These are phyloP conservation scores for Dryadomyces quercivorus DNA, from an alignment of 2,329 filamentous ascomycete genomes.

Conservation along the genomic window DNA sequence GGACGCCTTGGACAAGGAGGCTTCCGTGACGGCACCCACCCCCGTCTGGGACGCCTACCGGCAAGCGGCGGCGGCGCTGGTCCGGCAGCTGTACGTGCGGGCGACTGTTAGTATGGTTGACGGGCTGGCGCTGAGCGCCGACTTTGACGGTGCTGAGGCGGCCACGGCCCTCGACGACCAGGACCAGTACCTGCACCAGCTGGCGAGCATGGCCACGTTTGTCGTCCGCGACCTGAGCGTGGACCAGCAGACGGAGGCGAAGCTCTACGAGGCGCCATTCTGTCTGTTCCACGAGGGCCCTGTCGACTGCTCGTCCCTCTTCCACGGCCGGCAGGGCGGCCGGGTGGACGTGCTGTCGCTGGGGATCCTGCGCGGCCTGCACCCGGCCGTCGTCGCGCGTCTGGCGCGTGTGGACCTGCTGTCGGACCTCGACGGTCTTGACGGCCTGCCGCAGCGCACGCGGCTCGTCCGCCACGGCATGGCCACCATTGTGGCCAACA, in stretches of 20 bases:
- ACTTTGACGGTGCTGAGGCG: slow-evolving; percentile 10
- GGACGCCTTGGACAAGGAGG: slow-evolving; percentile 24
- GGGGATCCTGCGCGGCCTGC: slow-evolving; percentile 19
- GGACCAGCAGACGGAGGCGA: slow-evolving; percentile 15
- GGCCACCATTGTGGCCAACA: slow-evolving; percentile 13
- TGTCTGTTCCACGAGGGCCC: slow-evolving; percentile 13
- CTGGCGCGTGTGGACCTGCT: slow-evolving; percentile 11
- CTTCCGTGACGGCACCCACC: no score
- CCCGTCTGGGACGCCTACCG: slow-evolving; percentile 20
- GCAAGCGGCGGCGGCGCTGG: slow-evolving; percentile 24
- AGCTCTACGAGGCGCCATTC: slow-evolving; percentile 15
- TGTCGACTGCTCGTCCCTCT: slow-evolving; percentile 6
- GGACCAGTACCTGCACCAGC: slow-evolving; percentile 14
- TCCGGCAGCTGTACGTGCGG: slow-evolving; percentile 28
- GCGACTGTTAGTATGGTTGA: slow-evolving; percentile 16
- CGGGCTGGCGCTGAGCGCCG: slow-evolving; percentile 5
- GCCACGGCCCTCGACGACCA: slow-evolving; percentile 3
- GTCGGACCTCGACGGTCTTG: slow-evolving; percentile 7
- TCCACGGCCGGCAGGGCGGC: slow-evolving; percentile 10
- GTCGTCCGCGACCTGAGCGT: slow-evolving; percentile 17
- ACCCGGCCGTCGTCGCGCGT: slow-evolving; percentile 14
- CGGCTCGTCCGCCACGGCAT: slow-evolving; percentile 12
- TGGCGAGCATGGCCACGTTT: slow-evolving; percentile 18
- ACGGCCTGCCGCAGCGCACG: slow-evolving; percentile 8
- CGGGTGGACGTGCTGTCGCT: slow-evolving; percentile 13